These are phyloP conservation scores for Colletotrichum orbiculare DNA, from an alignment of 2,329 filamentous ascomycete species.

Conservation along the genomic window DNA sequence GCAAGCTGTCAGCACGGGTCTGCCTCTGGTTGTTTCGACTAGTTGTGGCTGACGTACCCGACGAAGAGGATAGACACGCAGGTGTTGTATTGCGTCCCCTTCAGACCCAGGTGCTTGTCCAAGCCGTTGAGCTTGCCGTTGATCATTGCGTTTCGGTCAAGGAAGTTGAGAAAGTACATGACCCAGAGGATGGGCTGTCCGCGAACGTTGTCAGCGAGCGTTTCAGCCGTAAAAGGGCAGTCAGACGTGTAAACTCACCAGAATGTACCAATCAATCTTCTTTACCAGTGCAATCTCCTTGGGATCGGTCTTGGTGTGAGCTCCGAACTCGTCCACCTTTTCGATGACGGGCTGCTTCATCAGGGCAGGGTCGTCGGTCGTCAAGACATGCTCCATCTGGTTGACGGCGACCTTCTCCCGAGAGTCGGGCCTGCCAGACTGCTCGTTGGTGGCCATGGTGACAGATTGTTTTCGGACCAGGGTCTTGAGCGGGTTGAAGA, in stretches of 20 bases:
- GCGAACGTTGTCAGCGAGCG: fast-evolving
- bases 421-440: slow-evolving; percentile 9
- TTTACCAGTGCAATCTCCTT: slow-evolving; percentile 49
- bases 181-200: slow-evolving; percentile 36
- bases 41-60: slow-evolving; percentile 13
- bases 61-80: slow-evolving; percentile 38
- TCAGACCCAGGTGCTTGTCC: slow-evolving; percentile 42
- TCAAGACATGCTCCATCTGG: slow-evolving; percentile 29
- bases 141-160: slow-evolving; percentile 46
- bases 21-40: neutral
- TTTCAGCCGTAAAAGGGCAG: fast-evolving
- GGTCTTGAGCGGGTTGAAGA: neutral
- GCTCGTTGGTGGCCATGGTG: slow-evolving; percentile 6
- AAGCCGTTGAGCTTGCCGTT: slow-evolving; percentile 44
- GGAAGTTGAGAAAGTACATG: slow-evolving; percentile 42
- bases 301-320: slow-evolving; percentile 52
- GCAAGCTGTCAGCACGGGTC: neutral
- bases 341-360: slow-evolving; percentile 34
- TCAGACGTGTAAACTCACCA: slow-evolving; percentile 36
- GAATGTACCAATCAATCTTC: slow-evolving; percentile 49
- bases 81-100: slow-evolving; percentile 45
- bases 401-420: slow-evolving; percentile 32
- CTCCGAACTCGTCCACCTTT: slow-evolving; percentile 51
- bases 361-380: slow-evolving; percentile 23
- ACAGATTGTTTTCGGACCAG: neutral